Base-by-base conservation (phyloP, 352 stramenopile species). In the Phytophthora pseudosyringae region DNA sequence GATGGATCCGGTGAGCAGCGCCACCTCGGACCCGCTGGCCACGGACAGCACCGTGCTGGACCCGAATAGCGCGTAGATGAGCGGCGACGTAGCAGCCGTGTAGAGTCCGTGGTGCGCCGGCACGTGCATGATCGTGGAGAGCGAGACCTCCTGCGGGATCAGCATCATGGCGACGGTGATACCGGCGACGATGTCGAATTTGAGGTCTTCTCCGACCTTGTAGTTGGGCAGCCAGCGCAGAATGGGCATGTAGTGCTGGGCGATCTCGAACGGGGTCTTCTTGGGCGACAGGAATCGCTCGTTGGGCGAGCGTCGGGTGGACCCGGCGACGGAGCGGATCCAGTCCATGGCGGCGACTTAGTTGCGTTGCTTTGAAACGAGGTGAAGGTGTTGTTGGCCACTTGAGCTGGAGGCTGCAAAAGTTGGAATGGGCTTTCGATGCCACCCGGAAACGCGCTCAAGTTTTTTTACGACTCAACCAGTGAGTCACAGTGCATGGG, bases 51-150 rank as follows among this genome's bases (percentile, higher is more conserved):
- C 89, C 1, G 79, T 77, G 6, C 76, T 93, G 8, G 72, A 83
- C 7, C 90, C 88, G 63, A 97, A 96, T 18, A 96, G 43, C 1
- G 81, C 73, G 70, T 97, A 97, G 29, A 90, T 71, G 53, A 95
- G 64, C 7, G 90, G 89, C 5, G 96, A 73, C n/a, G 93, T 76
- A 12, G 80, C 78, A 0, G 88, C 86, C 16, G 47, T 66, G 33
- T 66, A 59, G 8, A 59, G 46, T 31, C 56, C 56, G 45, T 64
- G 46, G 40, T 51, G 46, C 3, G 56, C 35, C 18, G 56, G 56
- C 7, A 64, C 46, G 35, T 49, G 45, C 46, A 64, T 64, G 46
- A 57, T 64, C 8, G 45, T 56, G 15, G 43, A 55, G 15, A 63
- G 53, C 11, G 53, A 61, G 3, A 61, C 53, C 25, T 59, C 52